phyloP scores from a whole-genome alignment of 2,329 filamentous ascomycete species.

The Pestalotiopsis sp. region DNA sequence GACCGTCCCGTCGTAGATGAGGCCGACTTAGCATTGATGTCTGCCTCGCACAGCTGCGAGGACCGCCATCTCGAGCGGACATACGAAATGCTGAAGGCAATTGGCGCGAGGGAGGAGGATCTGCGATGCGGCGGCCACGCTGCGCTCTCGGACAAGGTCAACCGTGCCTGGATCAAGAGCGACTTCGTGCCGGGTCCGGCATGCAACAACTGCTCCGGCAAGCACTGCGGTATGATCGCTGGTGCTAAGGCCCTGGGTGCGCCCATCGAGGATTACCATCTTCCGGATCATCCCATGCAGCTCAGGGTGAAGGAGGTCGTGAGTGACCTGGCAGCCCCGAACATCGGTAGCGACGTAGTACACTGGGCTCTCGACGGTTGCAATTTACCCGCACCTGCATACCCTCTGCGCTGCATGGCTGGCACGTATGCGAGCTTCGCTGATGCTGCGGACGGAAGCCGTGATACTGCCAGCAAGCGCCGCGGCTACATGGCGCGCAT shows the following conservation, averaged over 20 bases:
- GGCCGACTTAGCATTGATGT: slow-evolving; percentile 45
- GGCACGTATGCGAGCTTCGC: slow-evolving; percentile 38
- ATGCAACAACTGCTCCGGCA: slow-evolving; percentile 48
- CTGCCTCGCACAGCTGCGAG: slow-evolving; percentile 47
- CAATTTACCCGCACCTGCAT: slow-evolving; percentile 46
- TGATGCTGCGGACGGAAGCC: slow-evolving; percentile 24
- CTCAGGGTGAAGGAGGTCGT: slow-evolving; percentile 35
- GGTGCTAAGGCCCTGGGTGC: slow-evolving; percentile 37
- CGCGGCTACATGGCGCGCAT: slow-evolving; percentile 31
- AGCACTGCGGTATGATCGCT: slow-evolving; percentile 48
- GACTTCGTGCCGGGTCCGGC: slow-evolving; percentile 37
- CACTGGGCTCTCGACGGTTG: slow-evolving; percentile 47
- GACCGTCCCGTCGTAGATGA: slow-evolving; percentile 37
- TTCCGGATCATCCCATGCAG: slow-evolving; percentile 38
- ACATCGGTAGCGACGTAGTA: slow-evolving; percentile 21
- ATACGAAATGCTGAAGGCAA: slow-evolving; percentile 36
- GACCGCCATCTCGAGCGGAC: slow-evolving; percentile 38
- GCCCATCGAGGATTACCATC: slow-evolving; percentile 34
- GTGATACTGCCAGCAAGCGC: slow-evolving; percentile 8
- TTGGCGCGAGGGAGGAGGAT: slow-evolving; percentile 32
- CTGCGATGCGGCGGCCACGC: slow-evolving; percentile 44
- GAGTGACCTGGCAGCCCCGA: slow-evolving; percentile 33
- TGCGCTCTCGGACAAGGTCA: slow-evolving; percentile 33
- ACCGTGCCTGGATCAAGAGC: slow-evolving; percentile 37
- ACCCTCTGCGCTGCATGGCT: slow-evolving; percentile 36